A percentile compares a stretch with the other conserved stretches of the same genome.
phyloP scores from a whole-genome alignment of 345 rosid species.

The Lepidium sativum region DNA sequence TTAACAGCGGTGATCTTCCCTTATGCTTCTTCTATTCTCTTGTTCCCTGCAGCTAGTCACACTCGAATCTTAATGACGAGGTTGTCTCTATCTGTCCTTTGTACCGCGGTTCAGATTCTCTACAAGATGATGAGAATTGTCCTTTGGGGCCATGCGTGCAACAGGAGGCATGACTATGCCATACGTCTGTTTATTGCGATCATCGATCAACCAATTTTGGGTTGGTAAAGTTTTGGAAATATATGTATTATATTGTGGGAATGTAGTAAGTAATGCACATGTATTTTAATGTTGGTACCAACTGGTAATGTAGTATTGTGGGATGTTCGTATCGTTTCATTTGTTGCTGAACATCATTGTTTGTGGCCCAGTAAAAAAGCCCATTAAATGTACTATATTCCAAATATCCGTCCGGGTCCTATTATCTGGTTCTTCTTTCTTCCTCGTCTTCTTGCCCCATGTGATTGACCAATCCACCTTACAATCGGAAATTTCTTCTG shows the following conservation, averaged over 20 bases:
- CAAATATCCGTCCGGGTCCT: background rate
- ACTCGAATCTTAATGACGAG: background rate
- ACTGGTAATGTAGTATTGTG: too few relatives aligned
- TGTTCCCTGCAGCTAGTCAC: conserved; percentile 10
- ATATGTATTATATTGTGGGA: background rate
- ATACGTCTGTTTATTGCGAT: background rate
- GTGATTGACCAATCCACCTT: background rate
- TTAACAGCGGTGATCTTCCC: background rate
- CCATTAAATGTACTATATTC: background rate
- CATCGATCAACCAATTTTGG: conserved; percentile 9
- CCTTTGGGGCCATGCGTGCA: background rate
- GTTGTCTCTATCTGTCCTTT: background rate
- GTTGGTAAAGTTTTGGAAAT: conserved; percentile 21
- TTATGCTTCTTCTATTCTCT: background rate
- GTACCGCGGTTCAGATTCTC: background rate
- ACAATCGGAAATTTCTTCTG: background rate
- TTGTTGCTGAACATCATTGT: too few relatives aligned
- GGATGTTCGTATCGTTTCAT: too few relatives aligned
- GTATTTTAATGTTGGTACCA: background rate
- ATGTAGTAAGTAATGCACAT: background rate
- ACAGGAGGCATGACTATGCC: background rate
- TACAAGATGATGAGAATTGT: background rate
- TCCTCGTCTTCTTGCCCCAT: background rate
- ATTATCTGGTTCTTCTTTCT: background rate
- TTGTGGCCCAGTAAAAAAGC: background rate